Evolutionary conservation across 2,329 filamentous ascomycete species (phyloP), one percentile per base, ranked within the genome.

Genomic region (Rugonectria rugulosa): DNA sequence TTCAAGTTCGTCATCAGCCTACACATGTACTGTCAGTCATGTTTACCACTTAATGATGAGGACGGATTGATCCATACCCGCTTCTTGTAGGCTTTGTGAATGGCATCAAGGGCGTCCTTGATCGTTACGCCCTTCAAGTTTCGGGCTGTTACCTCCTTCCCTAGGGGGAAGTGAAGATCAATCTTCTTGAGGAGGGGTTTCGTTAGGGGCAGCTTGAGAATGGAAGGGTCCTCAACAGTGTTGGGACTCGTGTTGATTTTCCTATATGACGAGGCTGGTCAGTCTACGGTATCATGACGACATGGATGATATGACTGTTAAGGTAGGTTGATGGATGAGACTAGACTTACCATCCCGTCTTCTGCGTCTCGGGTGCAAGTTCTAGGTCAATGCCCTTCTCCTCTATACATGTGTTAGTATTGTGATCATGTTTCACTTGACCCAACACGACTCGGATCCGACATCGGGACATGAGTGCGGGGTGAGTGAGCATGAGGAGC

Each of bases 11-110:
- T 98, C 94, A 70, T 98, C 94, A 58, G 89, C 84, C 93, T 97
- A 67, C 3, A 32, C 10, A 14, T 10, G 27, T 43, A n/a, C n/a
- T n/a, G 17, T 15, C 46, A 48, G 47, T 60, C 36, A 62, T 37
- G 21, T 4, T 23, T 7, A 50, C 49, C 23, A 8, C 2, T 10
- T n/a, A 8, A 10, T 37, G 34, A 20, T 32, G 42, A 6, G 27
- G 23, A 23, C 14, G 12, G 19, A 24, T 23, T 27, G 38, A 31
- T 14, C 75, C 86, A 67, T 77, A 93, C 94, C 85, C 93, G 89
- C 87, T 97, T 97, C 85, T 96, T 96, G 83, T 91, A 96, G 67
- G 90, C 86, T 82, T 97, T 97, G 83, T 97, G 83, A 77, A 98
- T 97, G 69, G 92, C 94, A 75, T 97, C 93, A 74, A 97, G 74